A percentile compares a stretch with the other conserved stretches of the same genome.
These are phyloP conservation scores for Plasmodium fragile DNA, from an alignment of 169 alveolate genomes.

Conservation along the genomic window DNA sequence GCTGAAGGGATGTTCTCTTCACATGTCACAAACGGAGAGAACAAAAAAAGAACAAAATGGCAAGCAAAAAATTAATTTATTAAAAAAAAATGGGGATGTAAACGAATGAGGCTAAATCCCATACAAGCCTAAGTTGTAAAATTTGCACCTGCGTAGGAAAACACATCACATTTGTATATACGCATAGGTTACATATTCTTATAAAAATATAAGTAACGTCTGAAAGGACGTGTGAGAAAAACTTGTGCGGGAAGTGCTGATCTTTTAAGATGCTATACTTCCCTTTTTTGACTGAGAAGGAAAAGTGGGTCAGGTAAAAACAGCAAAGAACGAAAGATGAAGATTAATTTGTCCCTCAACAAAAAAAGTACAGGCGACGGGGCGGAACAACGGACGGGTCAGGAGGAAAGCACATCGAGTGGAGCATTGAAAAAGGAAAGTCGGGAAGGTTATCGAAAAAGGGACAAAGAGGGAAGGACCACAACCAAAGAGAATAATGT, in stretches of 20 bases:
- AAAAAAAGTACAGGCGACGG: constrained; percentile 15
- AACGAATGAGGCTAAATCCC: background rate
- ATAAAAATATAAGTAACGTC: background rate
- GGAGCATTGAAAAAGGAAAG: background rate
- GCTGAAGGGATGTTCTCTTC: background rate
- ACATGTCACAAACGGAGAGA: background rate
- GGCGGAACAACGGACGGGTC: constrained; percentile 12
- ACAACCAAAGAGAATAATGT: background rate
- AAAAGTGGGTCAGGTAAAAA: background rate
- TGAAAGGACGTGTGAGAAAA: background rate
- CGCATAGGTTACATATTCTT: background rate
- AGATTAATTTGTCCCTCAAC: constrained; percentile 35
- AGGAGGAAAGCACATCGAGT: background rate
- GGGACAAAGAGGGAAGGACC: background rate
- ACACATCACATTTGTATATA: background rate
- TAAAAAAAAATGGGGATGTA: background rate
- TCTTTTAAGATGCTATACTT: background rate
- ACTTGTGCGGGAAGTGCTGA: background rate
- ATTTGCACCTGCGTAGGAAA: background rate
- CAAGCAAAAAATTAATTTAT: background rate
- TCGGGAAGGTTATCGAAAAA: background rate
- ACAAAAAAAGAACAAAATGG: background rate
- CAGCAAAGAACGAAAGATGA: constrained; percentile 12
- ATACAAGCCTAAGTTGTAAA: background rate
- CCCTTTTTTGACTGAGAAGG: background rate